Conservation (phyloP, 306 rosid species). For the Casuarina cunninghamiana region DNA sequence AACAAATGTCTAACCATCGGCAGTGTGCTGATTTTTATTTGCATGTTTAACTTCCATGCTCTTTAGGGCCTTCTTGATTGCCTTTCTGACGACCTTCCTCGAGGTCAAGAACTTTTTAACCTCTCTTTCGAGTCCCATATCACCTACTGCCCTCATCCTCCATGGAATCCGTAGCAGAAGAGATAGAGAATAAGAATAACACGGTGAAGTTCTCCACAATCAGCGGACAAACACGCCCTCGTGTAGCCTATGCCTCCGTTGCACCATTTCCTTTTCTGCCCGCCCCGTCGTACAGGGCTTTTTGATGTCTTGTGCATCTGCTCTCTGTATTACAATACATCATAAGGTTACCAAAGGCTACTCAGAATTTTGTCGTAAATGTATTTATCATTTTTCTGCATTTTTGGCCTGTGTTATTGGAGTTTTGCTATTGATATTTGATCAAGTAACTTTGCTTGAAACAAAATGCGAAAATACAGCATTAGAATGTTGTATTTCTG, state of each 20-base stretch:
- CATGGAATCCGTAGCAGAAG: slow-evolving; percentile 29
- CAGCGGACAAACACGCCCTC: slow-evolving; percentile 45
- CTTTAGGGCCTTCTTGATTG: too few species aligned
- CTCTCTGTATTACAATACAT: slow-evolving; percentile 11
- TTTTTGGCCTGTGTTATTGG: neutral
- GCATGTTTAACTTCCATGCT: too few species aligned
- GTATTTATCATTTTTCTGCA: too few species aligned
- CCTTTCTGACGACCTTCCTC: too few species aligned
- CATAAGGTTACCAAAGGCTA: neutral
- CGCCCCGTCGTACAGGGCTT: slow-evolving; percentile 55
- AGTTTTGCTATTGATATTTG: neutral
- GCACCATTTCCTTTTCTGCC: slow-evolving; percentile 96
- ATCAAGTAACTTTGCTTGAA: neutral
- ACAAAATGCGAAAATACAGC: neutral
- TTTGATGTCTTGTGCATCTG: slow-evolving; percentile 27
- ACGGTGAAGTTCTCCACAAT: slow-evolving; percentile 12
- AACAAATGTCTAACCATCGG: too few species aligned
- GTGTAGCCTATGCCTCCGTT: slow-evolving; percentile 78
- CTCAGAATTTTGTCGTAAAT: neutral
- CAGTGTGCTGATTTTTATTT: too few species aligned
- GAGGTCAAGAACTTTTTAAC: too few species aligned
- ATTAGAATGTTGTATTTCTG: neutral
- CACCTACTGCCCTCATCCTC: neutral
- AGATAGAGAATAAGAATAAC: slow-evolving; percentile 19
- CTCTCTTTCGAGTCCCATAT: too few species aligned